Base-by-base conservation (phyloP, 495 filamentous ascomycete genomes). In the Penicillium desertorum region DNA sequence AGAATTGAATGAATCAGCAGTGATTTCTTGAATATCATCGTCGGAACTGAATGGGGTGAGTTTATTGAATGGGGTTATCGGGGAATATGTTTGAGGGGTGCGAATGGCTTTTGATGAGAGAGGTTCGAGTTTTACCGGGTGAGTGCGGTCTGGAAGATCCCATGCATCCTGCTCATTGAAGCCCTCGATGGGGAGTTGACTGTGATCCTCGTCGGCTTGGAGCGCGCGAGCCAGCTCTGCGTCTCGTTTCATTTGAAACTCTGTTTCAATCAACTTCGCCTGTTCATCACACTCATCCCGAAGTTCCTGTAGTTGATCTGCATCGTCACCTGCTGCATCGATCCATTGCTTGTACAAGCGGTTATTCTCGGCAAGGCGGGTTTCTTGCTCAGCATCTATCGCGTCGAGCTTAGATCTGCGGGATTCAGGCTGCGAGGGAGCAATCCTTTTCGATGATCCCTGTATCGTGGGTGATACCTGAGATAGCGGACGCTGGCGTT, bases 141-240 rank as follows among this genome's bases (percentile, higher is more conserved):
- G 54, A 11, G 23, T 32, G n/a, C 54, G 45, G 19, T 65, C 59
- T 19, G 64, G 64, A 20, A 65, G 32, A 51, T 47, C 12, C 53
- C 43, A 51, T 12, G 45, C 41, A 60, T 17, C 11, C 17, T n/a
- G 43, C n/a, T 19, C 16, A 16, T 19, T n/a, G 20, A 23, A 14
- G 22, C 16, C 39, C 2, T 44, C 7, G 9, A 30, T 12, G 7
- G 36, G 36, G n/a, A 45, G 16, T 30, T 17, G 48, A 37, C n/a
- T n/a, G 19, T 45, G 11, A 25, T 60, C 29, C 23, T 54, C 58
- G 17, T 50, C 45, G n/a, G 59, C 61, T 52, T 74, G 68, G 8
- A 84, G 56, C 42, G 53, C 67, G 29, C 76, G 74, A 52, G 81
- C 82, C 56, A 75, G 66, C 58, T 79, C 78, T 42, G 62, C 79